phyloP scores from a whole-genome alignment of 2,329 filamentous ascomycete genomes.

The Polychaeton citri region DNA sequence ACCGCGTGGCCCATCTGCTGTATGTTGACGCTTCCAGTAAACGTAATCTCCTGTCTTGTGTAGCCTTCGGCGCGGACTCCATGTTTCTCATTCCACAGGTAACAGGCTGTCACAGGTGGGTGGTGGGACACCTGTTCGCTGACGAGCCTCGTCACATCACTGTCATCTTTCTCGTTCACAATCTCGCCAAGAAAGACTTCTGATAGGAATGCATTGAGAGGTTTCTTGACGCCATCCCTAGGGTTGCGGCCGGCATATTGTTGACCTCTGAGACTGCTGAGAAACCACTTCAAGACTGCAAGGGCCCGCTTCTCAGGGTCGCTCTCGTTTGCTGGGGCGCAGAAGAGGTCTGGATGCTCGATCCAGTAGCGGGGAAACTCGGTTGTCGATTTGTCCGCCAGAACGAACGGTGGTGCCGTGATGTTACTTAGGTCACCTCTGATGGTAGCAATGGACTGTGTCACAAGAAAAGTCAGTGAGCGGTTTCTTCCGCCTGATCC shows the following conservation, averaged over 20 bases:
- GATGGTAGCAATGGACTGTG: constrained; percentile 31
- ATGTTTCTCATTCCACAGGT: constrained; percentile 31
- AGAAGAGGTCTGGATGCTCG: constrained; percentile 32
- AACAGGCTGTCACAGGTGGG: constrained; percentile 34
- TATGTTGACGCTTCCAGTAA: constrained; percentile 30
- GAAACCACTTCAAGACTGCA: constrained; percentile 36
- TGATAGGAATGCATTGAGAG: constrained; percentile 37
- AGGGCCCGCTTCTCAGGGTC: constrained; percentile 29
- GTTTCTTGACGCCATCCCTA: constrained; percentile 35
- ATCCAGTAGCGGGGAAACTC: constrained; percentile 35
- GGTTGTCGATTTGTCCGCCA: constrained; percentile 31
- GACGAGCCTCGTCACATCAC: constrained; percentile 27
- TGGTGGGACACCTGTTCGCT: constrained; percentile 35
- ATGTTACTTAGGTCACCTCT: constrained; percentile 34
- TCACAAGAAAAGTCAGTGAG: too few species aligned
- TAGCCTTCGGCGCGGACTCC: constrained; percentile 32
- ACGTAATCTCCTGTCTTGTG: constrained; percentile 34
- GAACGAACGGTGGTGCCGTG: constrained; percentile 33
- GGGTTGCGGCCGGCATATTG: constrained; percentile 33
- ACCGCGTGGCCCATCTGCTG: constrained; percentile 35
- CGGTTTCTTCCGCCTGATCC: neutral
- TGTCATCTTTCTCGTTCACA: constrained; percentile 22
- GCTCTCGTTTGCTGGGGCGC: constrained; percentile 28
- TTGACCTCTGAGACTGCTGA: constrained; percentile 33
- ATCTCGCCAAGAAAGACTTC: constrained; percentile 32